Conservation (phyloP, 345 rosid genomes). For the Microcos paniculata region DNA sequence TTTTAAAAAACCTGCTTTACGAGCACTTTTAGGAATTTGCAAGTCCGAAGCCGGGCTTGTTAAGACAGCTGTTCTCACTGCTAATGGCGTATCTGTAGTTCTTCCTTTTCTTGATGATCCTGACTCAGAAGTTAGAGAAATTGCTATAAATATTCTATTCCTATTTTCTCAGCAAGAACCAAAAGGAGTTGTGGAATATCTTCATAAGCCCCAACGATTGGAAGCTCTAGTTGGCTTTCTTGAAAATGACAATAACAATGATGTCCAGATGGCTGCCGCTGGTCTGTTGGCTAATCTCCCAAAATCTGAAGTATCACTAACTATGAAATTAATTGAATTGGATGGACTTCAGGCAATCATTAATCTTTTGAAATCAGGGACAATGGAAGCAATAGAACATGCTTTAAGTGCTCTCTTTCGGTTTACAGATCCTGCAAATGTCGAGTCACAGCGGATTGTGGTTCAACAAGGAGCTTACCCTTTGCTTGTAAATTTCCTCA, state of each 20-base stretch:
- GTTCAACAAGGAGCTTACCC: conserved; percentile 55
- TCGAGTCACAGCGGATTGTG: conserved; percentile 44
- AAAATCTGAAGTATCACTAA: conserved; percentile 46
- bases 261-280: conserved; percentile 67
- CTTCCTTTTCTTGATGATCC: conserved; percentile 67
- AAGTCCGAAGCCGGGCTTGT: conserved; percentile 46
- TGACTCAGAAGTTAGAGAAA: conserved; percentile 50
- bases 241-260: conserved; percentile 49
- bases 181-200: conserved; percentile 55
- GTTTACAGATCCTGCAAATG: conserved; percentile 53
- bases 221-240: conserved; percentile 63
- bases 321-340: conserved; percentile 49
- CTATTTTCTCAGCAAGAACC: conserved; percentile 61
- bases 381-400: conserved; percentile 60
- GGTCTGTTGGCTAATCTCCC: conserved; percentile 72
- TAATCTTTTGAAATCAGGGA: conserved; percentile 42
- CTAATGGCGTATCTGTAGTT: conserved; percentile 44
- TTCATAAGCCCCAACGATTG: conserved; percentile 55
- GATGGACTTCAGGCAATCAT: conserved; percentile 46
- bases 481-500: conserved; percentile 48
- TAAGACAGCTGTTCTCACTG: conserved; percentile 56
- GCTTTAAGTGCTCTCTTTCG: conserved; percentile 66
- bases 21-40: conserved; percentile 51
- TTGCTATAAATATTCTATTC: conserved; percentile 53
- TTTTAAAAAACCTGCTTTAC: conserved; percentile 47